These are phyloP conservation scores for Plasmodium falciparum DNA, from an alignment of 169 alveolate genomes.

Conservation along the genomic window DNA sequence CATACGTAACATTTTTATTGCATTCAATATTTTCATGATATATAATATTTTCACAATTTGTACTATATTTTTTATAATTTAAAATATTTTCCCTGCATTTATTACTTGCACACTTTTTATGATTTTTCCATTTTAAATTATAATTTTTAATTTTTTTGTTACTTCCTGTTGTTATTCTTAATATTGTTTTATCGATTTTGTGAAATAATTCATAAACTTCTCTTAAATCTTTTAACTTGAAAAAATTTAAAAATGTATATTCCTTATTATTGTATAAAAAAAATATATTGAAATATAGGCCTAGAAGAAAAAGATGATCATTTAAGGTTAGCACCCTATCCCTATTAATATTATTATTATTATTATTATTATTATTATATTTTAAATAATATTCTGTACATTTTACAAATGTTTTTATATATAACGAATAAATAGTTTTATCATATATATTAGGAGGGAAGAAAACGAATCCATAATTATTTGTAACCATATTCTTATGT, in stretches of 20 bases:
- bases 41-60: too few relatives aligned
- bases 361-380: neutral
- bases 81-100: too few relatives aligned
- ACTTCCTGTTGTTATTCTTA: neutral
- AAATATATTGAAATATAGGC: slow-evolving; percentile 37
- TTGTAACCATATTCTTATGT: slow-evolving; percentile 13
- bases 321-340: slow-evolving; percentile 27
- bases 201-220: slow-evolving; percentile 58
- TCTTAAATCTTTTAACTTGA: slow-evolving; percentile 51
- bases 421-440: slow-evolving; percentile 14
- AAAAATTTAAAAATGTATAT: slow-evolving; percentile 32
- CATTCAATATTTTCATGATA: too few relatives aligned
- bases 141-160: too few relatives aligned
- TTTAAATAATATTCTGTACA: slow-evolving; percentile 17
- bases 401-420: slow-evolving; percentile 30
- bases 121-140: too few relatives aligned
- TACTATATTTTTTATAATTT: too few relatives aligned
- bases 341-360: neutral
- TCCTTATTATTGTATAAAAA: neutral
- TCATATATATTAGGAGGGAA: slow-evolving; percentile 40
- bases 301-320: slow-evolving; percentile 28
- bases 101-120: too few relatives aligned
- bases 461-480: slow-evolving; percentile 40
- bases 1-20: too few relatives aligned
- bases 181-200: slow-evolving; percentile 55